Evolutionary conservation across 768 basidiomycete species (phyloP), one percentile per base, ranked within the genome.

Genomic region (Butyriboletus loyo): DNA sequence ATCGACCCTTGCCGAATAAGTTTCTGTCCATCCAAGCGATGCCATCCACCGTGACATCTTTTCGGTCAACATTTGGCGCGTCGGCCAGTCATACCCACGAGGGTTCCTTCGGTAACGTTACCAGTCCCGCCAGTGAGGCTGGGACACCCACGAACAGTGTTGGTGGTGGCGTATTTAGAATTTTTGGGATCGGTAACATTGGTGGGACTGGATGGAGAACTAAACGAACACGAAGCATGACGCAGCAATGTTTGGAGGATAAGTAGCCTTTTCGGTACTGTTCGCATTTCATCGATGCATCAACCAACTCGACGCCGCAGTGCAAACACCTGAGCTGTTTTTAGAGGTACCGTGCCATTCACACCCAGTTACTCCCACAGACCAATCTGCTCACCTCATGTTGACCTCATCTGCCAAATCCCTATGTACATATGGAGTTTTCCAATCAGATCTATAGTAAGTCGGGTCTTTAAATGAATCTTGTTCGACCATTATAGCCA

Each of bases 21-120:
- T 94, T 92, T 72, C 72, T 93, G 25, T 80, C 85, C 9, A 90
- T 93, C 54, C 86, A 89, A 65, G 71, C 87, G 1, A 72, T 85
- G 43, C 89, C 89, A 2, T 65, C 73, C 27, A 81, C n/a, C n/a
- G n/a, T n/a, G n/a, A n/a, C 86, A 1, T 80, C 82, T 1, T 89
- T 80, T 73, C 81, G 89, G 36, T 73, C 86, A 0, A 78, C 81
- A 11, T 89, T 90, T 73, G 80, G 80, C 53, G 38, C 64, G 10
- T 52, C 67, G n/a, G 52, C 52, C 17, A 54, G 15, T 41, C 66
- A 68, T 25, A 13, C 47, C 4, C 57, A 57, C 37, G 69, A 63
- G 37, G 51, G 58, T 17, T 57, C 69, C 15, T 48, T 56, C 11
- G 64, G 56, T 21, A 59, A 38, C 10, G 52, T 49, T 4, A 25